These are phyloP conservation scores for Mucor indicus DNA, from an alignment of 371 early-diverging fungal genomes.

Conservation along the genomic window DNA sequence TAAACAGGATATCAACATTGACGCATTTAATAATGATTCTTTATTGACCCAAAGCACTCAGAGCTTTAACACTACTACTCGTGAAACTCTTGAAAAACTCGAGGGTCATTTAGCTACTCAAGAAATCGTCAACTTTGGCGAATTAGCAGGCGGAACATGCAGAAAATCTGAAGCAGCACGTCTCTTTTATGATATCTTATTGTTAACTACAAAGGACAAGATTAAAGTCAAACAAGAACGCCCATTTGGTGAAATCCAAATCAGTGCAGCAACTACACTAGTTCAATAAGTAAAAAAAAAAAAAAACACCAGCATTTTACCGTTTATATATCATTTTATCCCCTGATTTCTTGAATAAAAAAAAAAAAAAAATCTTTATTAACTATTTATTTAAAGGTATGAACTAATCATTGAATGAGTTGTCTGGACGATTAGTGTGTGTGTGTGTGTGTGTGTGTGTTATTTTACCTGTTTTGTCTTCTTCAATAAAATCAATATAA, in stretches of 20 bases:
- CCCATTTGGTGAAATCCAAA: constrained; percentile 81
- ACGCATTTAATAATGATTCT: no score
- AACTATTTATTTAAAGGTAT: constrained; percentile 7
- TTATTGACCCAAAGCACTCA: constrained; percentile 16
- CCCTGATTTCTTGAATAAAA: no score
- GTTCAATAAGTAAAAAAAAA: not conserved
- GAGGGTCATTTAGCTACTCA: constrained; percentile 15
- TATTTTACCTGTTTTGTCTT: constrained; percentile 13
- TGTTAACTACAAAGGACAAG: constrained; percentile 84
- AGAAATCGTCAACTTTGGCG: constrained; percentile 19
- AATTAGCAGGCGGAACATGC: constrained; percentile 33
- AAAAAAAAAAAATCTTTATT: no score
- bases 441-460: not conserved
- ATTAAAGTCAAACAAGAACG: constrained; percentile 78
- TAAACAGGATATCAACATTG: no score
- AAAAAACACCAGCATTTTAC: not conserved
- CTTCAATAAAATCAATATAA: constrained; percentile 21
- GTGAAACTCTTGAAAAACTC: constrained; percentile 18
- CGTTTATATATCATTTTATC: no score
- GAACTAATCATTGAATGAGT: constrained; percentile 11
- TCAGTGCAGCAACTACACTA: constrained; percentile 33
- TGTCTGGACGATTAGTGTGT: no score
- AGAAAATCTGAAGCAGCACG: constrained; percentile 70
- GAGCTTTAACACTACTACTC: constrained; percentile 8
- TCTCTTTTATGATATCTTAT: constrained; percentile 89